A percentile compares a stretch with the other conserved stretches of the same genome.
Conservation (phyloP, 192 early-diverging fungal genomes). For the Gonapodya prolifera region DNA sequence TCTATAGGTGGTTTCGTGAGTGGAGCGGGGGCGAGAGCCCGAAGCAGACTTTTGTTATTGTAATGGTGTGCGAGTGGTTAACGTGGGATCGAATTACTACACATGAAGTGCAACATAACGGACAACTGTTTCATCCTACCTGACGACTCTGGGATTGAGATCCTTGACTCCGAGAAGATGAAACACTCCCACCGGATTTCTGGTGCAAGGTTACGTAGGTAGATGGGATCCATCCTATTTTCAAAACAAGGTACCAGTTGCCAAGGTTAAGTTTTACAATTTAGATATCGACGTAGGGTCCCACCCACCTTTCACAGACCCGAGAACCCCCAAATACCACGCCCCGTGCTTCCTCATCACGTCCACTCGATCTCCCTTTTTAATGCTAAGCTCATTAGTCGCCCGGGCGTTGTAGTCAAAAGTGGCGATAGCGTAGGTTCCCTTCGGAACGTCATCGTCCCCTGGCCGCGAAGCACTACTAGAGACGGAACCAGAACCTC, state of each 20-base stretch:
- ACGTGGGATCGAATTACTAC: no score
- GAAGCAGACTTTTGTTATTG: no score
- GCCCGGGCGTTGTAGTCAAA: neutral
- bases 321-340: neutral
- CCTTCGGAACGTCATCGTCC: neutral
- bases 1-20: neutral
- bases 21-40: neutral
- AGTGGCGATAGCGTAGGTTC: neutral
- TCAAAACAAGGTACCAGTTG: neutral
- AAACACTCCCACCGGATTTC: neutral
- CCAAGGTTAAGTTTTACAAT: neutral
- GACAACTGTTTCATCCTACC: neutral
- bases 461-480: neutral
- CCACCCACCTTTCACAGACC: neutral
- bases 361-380: neutral
- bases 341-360: neutral
- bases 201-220: neutral
- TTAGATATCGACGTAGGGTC: neutral
- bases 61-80: no score
- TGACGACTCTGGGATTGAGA: neutral
- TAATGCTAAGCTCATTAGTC: neutral
- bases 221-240: neutral
- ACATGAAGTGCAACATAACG: no score
- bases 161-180: neutral
- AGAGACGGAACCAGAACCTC: neutral